These are phyloP conservation scores for Cercospora beticola DNA, from an alignment of 2,329 filamentous ascomycete genomes.

Conservation along the genomic window DNA sequence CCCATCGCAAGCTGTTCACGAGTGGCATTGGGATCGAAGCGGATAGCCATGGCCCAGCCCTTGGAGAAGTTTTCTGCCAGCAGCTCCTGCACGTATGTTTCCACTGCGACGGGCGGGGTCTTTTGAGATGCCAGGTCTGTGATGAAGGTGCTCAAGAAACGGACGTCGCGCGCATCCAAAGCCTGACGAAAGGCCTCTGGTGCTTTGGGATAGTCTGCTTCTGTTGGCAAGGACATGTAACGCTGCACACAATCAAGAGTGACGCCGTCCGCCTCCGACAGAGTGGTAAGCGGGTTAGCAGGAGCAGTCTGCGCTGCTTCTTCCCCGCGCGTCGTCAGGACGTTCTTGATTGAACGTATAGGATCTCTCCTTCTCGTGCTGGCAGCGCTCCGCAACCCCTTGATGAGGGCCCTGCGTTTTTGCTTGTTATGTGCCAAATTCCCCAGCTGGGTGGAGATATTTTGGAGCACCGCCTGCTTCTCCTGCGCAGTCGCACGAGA, in stretches of 20 bases:
- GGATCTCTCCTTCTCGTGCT: background rate
- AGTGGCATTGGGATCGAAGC: background rate
- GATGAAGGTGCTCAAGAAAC: background rate
- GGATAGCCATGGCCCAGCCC: background rate
- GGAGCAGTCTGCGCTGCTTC: background rate
- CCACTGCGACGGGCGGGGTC: background rate
- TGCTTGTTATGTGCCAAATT: background rate
- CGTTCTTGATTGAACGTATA: background rate
- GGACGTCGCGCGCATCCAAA: background rate
- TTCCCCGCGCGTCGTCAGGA: background rate
- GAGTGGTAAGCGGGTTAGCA: background rate
- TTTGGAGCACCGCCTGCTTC: slow-evolving; percentile 7
- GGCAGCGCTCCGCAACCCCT: background rate
- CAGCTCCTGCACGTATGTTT: background rate
- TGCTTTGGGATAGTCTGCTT: background rate
- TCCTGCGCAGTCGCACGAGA: background rate
- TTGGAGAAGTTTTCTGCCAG: background rate
- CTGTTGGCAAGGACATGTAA: background rate
- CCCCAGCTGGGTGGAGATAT: background rate
- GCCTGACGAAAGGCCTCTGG: background rate
- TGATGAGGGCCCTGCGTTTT: background rate
- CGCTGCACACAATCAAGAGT: background rate
- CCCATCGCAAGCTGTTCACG: slow-evolving; percentile 1
- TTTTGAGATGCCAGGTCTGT: background rate
- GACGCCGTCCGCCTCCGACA: background rate